Conservation (phyloP, 2,329 filamentous ascomycete genomes). For the Neofusicoccum cordaticola region DNA sequence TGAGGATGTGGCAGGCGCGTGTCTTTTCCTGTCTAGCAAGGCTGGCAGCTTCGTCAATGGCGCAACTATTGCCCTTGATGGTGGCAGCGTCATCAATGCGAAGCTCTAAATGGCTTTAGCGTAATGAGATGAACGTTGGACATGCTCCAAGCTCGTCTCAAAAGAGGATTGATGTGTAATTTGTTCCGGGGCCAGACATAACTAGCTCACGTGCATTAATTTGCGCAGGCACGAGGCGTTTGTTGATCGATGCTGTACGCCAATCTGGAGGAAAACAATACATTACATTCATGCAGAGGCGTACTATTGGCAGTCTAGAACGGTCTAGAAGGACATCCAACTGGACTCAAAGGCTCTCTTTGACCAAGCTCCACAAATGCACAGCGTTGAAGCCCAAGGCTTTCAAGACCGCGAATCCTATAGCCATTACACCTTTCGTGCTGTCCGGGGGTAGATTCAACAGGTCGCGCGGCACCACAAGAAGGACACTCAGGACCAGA, state of each 20-base stretch:
- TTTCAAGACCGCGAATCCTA: neutral
- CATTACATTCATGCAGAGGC: too few relatives aligned
- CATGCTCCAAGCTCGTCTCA: neutral
- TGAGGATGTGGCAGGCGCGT: slow-evolving; percentile 68
- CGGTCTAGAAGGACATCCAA: too few relatives aligned
- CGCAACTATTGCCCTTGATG: slow-evolving; percentile 43
- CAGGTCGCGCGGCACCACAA: neutral
- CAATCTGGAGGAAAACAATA: too few relatives aligned
- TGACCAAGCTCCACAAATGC: slow-evolving; percentile 13
- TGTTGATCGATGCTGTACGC: too few relatives aligned
- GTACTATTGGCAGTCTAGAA: too few relatives aligned
- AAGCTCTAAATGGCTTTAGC: slow-evolving; percentile 30
- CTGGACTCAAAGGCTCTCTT: neutral
- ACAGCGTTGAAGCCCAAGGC: neutral
- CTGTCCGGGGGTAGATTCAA: neutral
- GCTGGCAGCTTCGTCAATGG: slow-evolving; percentile 55
- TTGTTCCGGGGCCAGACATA: neutral
- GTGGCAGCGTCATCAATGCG: slow-evolving; percentile 35
- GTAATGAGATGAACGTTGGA: neutral
- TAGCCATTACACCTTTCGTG: neutral
- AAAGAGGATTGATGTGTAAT: neutral
- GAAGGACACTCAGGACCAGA: neutral
- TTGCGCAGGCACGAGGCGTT: too few relatives aligned
- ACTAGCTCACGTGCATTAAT: too few relatives aligned
- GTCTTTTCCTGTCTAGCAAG: slow-evolving; percentile 65